phyloP scores from a whole-genome alignment of 2,329 filamentous ascomycete species.

The Hymenoscyphus repandus region DNA sequence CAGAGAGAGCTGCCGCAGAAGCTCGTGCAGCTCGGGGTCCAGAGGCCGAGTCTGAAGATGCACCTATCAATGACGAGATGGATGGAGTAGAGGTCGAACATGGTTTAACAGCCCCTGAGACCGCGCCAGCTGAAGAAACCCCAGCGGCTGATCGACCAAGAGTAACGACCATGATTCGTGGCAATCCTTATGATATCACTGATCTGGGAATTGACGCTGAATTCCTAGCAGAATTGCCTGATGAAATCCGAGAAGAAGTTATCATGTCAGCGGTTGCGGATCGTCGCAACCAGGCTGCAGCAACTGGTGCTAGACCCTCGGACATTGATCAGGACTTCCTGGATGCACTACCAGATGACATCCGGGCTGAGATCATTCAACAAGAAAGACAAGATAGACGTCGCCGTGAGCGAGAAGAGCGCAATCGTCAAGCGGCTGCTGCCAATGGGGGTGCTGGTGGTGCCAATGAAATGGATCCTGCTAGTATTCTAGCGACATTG shows the following conservation, averaged over 20 bases:
- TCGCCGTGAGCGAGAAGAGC: constrained; percentile 77
- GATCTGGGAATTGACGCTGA: constrained; percentile 90
- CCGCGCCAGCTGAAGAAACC: constrained; percentile 34
- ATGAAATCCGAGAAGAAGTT: constrained; percentile 93
- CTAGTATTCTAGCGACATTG: constrained; percentile 86
- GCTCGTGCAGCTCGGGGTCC: constrained; percentile 44
- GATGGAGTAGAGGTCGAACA: constrained; percentile 64
- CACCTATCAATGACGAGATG: constrained; percentile 45
- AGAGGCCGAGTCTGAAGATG: constrained; percentile 36
- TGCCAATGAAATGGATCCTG: constrained; percentile 77
- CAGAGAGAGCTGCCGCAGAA: constrained; percentile 49
- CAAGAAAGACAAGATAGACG: constrained; percentile 87
- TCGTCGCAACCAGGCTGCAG: constrained; percentile 71
- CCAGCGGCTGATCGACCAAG: constrained; percentile 51
- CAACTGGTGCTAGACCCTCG: constrained; percentile 66
- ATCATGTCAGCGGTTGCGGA: constrained; percentile 85
- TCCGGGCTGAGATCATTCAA: constrained; percentile 84
- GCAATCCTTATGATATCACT: constrained; percentile 87
- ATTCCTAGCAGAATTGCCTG: constrained; percentile 93
- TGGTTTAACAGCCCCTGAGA: constrained; percentile 30
- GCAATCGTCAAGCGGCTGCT: constrained; percentile 59
- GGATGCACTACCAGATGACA: constrained; percentile 83
- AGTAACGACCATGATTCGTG: constrained; percentile 77
- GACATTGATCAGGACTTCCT: constrained; percentile 92
- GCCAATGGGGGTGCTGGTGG: constrained; percentile 47